These are phyloP conservation scores for Hanseniaspora nectarophila DNA, from an alignment of 805 yeast species.

Conservation along the genomic window DNA sequence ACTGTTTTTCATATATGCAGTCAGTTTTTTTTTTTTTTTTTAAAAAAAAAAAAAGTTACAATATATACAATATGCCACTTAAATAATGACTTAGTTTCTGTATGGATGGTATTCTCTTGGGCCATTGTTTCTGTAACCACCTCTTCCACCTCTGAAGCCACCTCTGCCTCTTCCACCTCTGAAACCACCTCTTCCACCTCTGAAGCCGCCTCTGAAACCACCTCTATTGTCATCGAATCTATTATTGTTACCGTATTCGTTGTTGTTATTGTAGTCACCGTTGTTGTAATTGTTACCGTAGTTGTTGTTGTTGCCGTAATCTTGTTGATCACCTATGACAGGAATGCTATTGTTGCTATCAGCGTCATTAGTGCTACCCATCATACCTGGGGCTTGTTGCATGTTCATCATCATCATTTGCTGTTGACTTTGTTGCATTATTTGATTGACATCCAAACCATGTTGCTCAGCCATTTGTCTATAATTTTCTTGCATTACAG, in stretches of 20 bases:
- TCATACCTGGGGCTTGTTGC: slow-evolving; percentile 16
- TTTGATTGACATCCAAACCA: slow-evolving; percentile 28
- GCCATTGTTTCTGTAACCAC: slow-evolving; percentile 8
- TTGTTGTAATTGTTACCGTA: slow-evolving; percentile 9
- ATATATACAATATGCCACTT: no score
- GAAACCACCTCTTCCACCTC: slow-evolving; percentile 12
- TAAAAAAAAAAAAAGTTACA: no score
- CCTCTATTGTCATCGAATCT: slow-evolving; percentile 4
- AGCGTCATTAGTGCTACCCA: slow-evolving; percentile 6
- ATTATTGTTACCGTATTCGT: slow-evolving; percentile 5
- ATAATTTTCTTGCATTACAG: slow-evolving; percentile 44
- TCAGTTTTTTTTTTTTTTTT: no score
- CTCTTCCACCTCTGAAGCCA: slow-evolving; percentile 5
- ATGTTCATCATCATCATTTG: slow-evolving; percentile 29
- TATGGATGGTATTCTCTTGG: slow-evolving; percentile 28
- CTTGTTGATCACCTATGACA: slow-evolving; percentile 19
- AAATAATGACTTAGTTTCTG: slow-evolving; percentile 24
- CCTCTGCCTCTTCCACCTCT: slow-evolving; percentile 11
- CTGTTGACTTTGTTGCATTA: slow-evolving; percentile 29
- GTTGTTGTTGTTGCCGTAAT: slow-evolving; percentile 12
- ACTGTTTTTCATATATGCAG: no score
- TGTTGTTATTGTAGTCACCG: slow-evolving; percentile 22
- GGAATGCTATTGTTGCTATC: slow-evolving; percentile 26
- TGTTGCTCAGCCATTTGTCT: slow-evolving; percentile 29
- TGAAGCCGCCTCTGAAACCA: slow-evolving; percentile 6